Conservation (phyloP, 495 filamentous ascomycete species). For the Aspergillus funiculosus region DNA sequence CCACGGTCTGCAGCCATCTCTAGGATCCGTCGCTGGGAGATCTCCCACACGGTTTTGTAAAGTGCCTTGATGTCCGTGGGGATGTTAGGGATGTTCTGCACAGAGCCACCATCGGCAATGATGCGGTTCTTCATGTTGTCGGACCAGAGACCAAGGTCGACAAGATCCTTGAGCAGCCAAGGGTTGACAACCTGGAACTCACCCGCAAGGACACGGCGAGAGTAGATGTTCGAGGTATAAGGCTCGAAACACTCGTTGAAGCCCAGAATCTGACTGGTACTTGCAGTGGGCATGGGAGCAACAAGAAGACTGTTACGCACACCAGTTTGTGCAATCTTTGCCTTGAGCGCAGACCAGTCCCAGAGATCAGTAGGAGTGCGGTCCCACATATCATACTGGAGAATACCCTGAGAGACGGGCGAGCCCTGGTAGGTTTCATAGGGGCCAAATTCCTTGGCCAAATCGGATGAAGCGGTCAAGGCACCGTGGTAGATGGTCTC, state of each 20-base stretch:
- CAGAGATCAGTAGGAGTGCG: constrained; percentile 88
- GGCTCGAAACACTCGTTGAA: constrained; percentile 99
- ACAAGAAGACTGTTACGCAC: constrained; percentile 91
- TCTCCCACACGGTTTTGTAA: constrained; percentile 99
- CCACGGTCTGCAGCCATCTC: constrained; percentile 98
- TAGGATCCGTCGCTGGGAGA: constrained; percentile 90
- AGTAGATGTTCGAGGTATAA: constrained; percentile 99
- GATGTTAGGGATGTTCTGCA: constrained; percentile 94
- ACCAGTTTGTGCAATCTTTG: constrained; percentile 82
- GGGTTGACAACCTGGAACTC: constrained; percentile 99
- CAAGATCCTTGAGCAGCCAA: constrained; percentile 95
- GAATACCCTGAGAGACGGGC: constrained; percentile 88
- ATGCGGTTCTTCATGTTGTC: constrained; percentile 99
- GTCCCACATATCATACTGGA: constrained; percentile 99
- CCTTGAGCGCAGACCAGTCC: constrained; percentile 92
- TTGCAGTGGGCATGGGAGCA: constrained; percentile 96
- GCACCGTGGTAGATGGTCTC: constrained; percentile 99
- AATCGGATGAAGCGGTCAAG: constrained; percentile 77
- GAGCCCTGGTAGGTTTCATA: constrained; percentile 92
- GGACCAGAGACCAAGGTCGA: constrained; percentile 96
- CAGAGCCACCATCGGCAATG: constrained; percentile 91
- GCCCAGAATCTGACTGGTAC: constrained; percentile 91
- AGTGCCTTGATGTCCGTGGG: constrained; percentile 91
- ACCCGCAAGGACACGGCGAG: constrained; percentile 92
- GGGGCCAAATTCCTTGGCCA: constrained; percentile 74